phyloP scores from a whole-genome alignment of 495 filamentous ascomycete genomes.

The Penicillium subrubescens region DNA sequence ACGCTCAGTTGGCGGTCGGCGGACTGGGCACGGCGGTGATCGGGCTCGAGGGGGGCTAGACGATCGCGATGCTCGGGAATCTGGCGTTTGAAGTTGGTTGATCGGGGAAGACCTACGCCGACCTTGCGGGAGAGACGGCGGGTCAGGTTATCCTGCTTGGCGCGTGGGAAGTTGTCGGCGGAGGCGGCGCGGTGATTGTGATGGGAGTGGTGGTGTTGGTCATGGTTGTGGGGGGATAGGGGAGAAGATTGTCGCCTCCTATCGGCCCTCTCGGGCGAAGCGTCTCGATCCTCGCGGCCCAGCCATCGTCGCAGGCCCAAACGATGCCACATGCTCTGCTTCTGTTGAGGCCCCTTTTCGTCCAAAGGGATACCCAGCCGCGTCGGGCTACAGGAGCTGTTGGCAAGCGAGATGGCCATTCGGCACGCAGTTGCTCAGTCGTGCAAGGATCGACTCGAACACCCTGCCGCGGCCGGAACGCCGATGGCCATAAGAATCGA shows the following conservation, averaged over 20 bases:
- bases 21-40: constrained; percentile 74
- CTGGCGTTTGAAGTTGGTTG: constrained; percentile 77
- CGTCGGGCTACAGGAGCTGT: constrained; percentile 44
- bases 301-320: constrained; percentile 50
- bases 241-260: constrained; percentile 1
- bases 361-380: constrained; percentile 40
- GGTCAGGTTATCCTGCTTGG: constrained; percentile 48
- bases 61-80: constrained; percentile 76
- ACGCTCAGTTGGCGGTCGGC: constrained; percentile 63
- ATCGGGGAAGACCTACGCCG: constrained; percentile 75
- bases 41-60: constrained; percentile 63
- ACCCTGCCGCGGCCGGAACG: constrained; percentile 35
- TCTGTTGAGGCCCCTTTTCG: constrained; percentile 41
- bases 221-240: constrained; percentile 15
- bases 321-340: constrained; percentile 55
- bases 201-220: not conserved
- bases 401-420: constrained; percentile 50
- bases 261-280: constrained; percentile 22
- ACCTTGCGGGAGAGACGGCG: constrained; percentile 68
- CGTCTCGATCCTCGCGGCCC: constrained; percentile 50
- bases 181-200: constrained; percentile 19
- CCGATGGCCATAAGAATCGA: constrained; percentile 45
- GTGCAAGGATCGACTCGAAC: constrained; percentile 37
- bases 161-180: constrained; percentile 33
- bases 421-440: constrained; percentile 31